Percentiles rank a stretch among this genome's conserved stretches.
These are phyloP conservation scores for Vairimorpha apis DNA, from an alignment of 371 early-diverging fungal species.

Conservation along the genomic window DNA sequence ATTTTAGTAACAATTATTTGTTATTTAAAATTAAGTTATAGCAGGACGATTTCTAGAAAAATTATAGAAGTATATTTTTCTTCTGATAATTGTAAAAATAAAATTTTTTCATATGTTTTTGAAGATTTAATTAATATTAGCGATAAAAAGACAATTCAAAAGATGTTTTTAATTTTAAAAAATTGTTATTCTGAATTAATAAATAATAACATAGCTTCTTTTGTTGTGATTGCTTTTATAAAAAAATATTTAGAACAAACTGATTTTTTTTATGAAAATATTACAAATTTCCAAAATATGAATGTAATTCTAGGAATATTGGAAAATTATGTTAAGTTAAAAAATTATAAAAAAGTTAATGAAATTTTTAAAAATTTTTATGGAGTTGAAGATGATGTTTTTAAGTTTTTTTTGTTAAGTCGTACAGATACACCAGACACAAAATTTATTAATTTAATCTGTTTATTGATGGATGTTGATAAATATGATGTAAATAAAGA, in stretches of 20 bases:
- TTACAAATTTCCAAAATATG: slow-evolving; percentile 22
- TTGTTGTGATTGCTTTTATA: slow-evolving; percentile 52
- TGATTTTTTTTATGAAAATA: slow-evolving; percentile 7
- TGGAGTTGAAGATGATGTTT: slow-evolving; percentile 9
- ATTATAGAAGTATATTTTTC: slow-evolving; percentile 20
- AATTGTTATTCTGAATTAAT: slow-evolving; percentile 30
- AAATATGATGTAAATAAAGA: slow-evolving; percentile 19
- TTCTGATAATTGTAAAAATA: slow-evolving; percentile 15
- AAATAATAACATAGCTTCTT: slow-evolving; percentile 43
- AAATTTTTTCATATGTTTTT: slow-evolving; percentile 46
- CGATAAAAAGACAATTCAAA: slow-evolving; percentile 20
- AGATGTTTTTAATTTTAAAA: slow-evolving; percentile 43
- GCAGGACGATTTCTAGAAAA: slow-evolving; percentile 9
- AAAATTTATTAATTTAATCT: slow-evolving; percentile 27
- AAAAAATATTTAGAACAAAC: slow-evolving; percentile 14
- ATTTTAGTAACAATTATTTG: slow-evolving; percentile 30
- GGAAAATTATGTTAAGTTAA: slow-evolving; percentile 5
- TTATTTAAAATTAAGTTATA: slow-evolving; percentile 17
- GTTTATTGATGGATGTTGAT: slow-evolving; percentile 18
- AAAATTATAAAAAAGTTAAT: slow-evolving; percentile 8
- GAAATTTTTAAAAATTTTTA: slow-evolving; percentile 19
- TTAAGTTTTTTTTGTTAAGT: slow-evolving; percentile 6
- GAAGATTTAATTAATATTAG: slow-evolving; percentile 45
- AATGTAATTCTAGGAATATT: slow-evolving; percentile 37
- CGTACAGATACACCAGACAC: slow-evolving; percentile 21